A percentile compares a stretch with the other conserved stretches of the same genome.
Conservation (phyloP, 2,329 filamentous ascomycete genomes). For the Zymoseptoria brevis region DNA sequence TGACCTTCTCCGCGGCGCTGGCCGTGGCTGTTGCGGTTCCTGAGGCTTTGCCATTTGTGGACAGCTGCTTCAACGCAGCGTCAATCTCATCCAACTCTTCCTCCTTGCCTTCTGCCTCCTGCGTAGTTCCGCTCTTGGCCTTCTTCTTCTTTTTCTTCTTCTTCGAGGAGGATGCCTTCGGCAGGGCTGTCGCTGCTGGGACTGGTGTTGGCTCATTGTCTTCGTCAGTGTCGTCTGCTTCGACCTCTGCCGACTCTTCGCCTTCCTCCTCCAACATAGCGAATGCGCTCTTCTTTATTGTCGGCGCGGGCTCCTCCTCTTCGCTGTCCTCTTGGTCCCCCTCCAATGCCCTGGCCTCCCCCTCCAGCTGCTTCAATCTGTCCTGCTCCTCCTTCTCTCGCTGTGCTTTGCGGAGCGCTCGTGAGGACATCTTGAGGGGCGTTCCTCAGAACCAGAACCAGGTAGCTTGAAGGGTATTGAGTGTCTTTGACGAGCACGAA, state of each 20-base stretch:
- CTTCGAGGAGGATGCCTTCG: slow-evolving; percentile 34
- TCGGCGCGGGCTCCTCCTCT: slow-evolving; percentile 26
- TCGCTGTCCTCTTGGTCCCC: slow-evolving; percentile 33
- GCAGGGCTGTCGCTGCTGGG: slow-evolving; percentile 17
- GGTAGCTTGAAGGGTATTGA: neutral
- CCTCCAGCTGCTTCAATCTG: slow-evolving; percentile 35
- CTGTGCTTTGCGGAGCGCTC: slow-evolving; percentile 57
- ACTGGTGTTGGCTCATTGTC: slow-evolving; percentile 18
- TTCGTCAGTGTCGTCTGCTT: slow-evolving; percentile 29
- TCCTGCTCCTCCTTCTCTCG: slow-evolving; percentile 53
- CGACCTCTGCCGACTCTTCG: slow-evolving; percentile 29
- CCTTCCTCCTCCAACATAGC: slow-evolving; percentile 38
- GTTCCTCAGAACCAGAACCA: too few relatives aligned
- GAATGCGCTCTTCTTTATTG: slow-evolving; percentile 38
- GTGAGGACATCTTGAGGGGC: slow-evolving; percentile 49
- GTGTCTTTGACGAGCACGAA: neutral
- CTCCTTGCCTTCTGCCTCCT: slow-evolving; percentile 21
- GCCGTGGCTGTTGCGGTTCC: slow-evolving; percentile 16
- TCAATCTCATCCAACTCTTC: slow-evolving; percentile 57
- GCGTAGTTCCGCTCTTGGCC: slow-evolving; percentile 34
- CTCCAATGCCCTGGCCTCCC: slow-evolving; percentile 19
- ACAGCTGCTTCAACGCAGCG: slow-evolving; percentile 52
- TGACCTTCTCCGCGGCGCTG: slow-evolving; percentile 32
- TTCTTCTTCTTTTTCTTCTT: slow-evolving; percentile 57
- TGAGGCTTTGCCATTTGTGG: slow-evolving; percentile 27